Evolutionary conservation across 2,329 filamentous ascomycete species (phyloP).

Genomic region (Bimuria novae-zelandiae): DNA sequence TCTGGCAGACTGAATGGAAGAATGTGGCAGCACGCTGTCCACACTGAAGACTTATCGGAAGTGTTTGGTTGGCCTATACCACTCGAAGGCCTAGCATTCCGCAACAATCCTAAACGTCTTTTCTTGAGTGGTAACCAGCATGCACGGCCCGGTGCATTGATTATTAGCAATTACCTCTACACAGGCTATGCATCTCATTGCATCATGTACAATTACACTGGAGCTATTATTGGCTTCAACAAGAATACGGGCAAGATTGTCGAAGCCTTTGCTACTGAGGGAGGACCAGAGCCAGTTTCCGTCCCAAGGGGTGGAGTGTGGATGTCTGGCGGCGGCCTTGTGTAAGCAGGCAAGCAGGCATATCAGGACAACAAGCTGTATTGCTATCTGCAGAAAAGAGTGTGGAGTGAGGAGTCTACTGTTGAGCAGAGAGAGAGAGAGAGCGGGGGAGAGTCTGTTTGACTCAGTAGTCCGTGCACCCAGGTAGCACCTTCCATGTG

Average conservation of each 20-base stretch:
- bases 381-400: too few species aligned
- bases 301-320: conserved; percentile 53
- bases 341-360: too few species aligned
- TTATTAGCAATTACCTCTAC: conserved; percentile 54
- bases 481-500: too few species aligned
- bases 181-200: conserved; percentile 58
- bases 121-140: conserved; percentile 57
- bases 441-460: too few species aligned
- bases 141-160: conserved; percentile 53
- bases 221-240: conserved; percentile 56
- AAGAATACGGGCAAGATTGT: conserved; percentile 52
- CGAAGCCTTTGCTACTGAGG: conserved; percentile 52
- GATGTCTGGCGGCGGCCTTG: conserved; percentile 57
- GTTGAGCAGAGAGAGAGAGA: too few species aligned
- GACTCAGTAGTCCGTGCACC: too few species aligned
- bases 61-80: conserved; percentile 49
- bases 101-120: conserved; percentile 53
- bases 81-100: conserved; percentile 50
- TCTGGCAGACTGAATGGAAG: conserved; percentile 51
- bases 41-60: conserved; percentile 52
- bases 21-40: conserved; percentile 54
- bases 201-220: conserved; percentile 58
- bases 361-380: too few species aligned
- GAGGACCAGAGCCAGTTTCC: conserved; percentile 48
- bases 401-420: too few species aligned